Base-by-base conservation (phyloP, 1,284 basidiomycete genomes). In the Ceratobasidium sp. region DNA sequence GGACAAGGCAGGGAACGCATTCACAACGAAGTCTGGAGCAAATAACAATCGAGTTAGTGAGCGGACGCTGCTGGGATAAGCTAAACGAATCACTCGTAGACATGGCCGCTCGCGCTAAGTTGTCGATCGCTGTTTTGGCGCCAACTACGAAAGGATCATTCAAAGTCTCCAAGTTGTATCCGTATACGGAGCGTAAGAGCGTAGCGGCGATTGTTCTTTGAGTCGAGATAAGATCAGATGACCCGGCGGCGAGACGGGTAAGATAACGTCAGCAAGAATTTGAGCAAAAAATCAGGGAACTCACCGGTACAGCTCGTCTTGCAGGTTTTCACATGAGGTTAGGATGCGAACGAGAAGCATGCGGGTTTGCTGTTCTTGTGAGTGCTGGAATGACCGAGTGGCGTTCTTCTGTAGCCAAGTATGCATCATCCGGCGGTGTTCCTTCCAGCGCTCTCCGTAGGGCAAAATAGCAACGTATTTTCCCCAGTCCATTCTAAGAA, bases 11-110 rank as follows among this genome's bases (percentile, higher is more conserved):
- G 72, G 61, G 6, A 76, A 42, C 7, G 53, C 15, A 39, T 76
- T 76, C 7, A 76, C 72, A 18, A 76, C 39, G 42, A 76, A 76
- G 23, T 76, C 72, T 76, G 40, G 23, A 58, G 2, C 33, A 33
- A 23, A 23, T 0, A 39, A 40, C 46, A 7, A 28, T 33, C 33
- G 2, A 13, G 10, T 28, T 9, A 39, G 42, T 49, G 13, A 18
- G 2, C 26, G 44, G 23, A 28, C 10, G 42, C 18, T 13, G 33
- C 33, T 4, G 33, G 2, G 33, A 33, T 33, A 33, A 15, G 18
- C 10, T 26, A 20, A 40, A 42, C 68, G 39, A 55, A 6, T 55
- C n/a, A 3, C n/a, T 15, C 60, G 33, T n/a, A 72, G 70, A 42
- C 23, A 61, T 28, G 39, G 20, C 70, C 5, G 70, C 70, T 33